Evolutionary conservation across 495 filamentous ascomycete genomes (phyloP).

Genomic region (Aspergillus mulundensis): DNA sequence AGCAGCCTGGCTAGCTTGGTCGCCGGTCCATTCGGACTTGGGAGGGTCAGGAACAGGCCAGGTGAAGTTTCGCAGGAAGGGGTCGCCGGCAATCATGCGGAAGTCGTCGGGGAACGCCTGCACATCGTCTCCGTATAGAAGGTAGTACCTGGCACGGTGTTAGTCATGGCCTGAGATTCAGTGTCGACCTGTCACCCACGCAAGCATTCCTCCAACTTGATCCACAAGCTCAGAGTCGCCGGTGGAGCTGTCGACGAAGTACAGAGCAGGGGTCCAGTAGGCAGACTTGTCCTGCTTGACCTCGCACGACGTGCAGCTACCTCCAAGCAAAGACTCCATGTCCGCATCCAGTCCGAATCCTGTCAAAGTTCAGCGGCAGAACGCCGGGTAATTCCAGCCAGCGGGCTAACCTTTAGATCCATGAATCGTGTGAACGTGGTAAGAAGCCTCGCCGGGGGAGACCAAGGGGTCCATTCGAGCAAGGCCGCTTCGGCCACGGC

Average conservation of each 20-base stretch:
- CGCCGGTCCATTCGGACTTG: slow-evolving; percentile 62
- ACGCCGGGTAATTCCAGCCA: background rate
- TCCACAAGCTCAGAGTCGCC: slow-evolving; percentile 52
- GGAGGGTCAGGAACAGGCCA: slow-evolving; percentile 67
- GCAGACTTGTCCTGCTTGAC: slow-evolving; percentile 59
- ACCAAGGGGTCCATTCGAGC: slow-evolving; percentile 55
- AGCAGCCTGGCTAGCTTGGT: slow-evolving; percentile 57
- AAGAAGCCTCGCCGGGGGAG: slow-evolving; percentile 38
- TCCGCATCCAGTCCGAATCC: slow-evolving; percentile 47
- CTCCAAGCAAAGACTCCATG: slow-evolving; percentile 38
- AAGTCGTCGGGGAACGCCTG: slow-evolving; percentile 75
- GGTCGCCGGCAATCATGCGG: slow-evolving; percentile 81
- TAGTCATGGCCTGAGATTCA: background rate
- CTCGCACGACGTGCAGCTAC: slow-evolving; percentile 54
- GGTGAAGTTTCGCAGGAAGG: slow-evolving; percentile 63
- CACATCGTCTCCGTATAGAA: slow-evolving; percentile 60
- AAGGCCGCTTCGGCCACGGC: slow-evolving; percentile 61
- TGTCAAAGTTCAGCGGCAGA: slow-evolving; percentile 15
- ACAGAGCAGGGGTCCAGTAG: slow-evolving; percentile 59
- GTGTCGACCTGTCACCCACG: slow-evolving; percentile 31
- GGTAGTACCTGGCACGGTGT: slow-evolving; percentile 60
- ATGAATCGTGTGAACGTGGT: slow-evolving; percentile 51
- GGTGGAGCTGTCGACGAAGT: slow-evolving; percentile 49
- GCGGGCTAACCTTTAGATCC: slow-evolving; percentile 50
- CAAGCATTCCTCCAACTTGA: slow-evolving; percentile 56